Percentiles rank a stretch among this genome's conserved stretches.
These are phyloP conservation scores for Xylaria multiplex DNA, from an alignment of 2,329 filamentous ascomycete species.

Conservation along the genomic window DNA sequence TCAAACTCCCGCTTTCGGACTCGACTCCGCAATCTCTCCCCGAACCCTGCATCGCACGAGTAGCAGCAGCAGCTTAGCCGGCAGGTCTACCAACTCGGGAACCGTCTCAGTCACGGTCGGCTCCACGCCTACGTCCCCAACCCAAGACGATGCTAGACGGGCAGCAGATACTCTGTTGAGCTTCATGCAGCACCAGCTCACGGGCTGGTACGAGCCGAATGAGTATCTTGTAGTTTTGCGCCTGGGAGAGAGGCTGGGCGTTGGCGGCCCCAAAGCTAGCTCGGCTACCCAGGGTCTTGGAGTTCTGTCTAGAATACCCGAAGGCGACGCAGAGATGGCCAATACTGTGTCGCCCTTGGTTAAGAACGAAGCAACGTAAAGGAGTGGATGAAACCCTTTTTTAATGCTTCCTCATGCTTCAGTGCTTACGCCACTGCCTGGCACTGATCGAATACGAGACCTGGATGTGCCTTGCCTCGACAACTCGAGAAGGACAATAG, in stretches of 20 bases:
- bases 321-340: conserved; percentile 64
- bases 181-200: conserved; percentile 77
- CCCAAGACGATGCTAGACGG: conserved; percentile 84
- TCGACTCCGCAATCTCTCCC: conserved; percentile 58
- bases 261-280: conserved; percentile 53
- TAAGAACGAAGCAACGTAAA: conserved; percentile 50
- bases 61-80: conserved; percentile 60
- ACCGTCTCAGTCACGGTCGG: conserved; percentile 56
- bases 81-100: conserved; percentile 51
- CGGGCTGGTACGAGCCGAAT: conserved; percentile 75
- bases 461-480: not conserved
- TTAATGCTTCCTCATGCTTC: conserved; percentile 20
- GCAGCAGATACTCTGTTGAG: conserved; percentile 84
- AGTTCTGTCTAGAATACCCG: conserved; percentile 65
- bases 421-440: conserved; percentile 4
- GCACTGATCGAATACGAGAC: conserved; percentile 4
- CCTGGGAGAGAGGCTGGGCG: conserved; percentile 84
- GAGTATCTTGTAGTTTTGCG: conserved; percentile 83
- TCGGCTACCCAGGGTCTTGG: conserved; percentile 54
- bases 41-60: conserved; percentile 61
- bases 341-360: conserved; percentile 49
- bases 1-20: conserved; percentile 53
- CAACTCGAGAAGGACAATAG: not conserved
- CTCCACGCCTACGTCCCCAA: conserved; percentile 72
- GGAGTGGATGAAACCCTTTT: conserved; percentile 46